These are phyloP conservation scores for Fusarium algeriense DNA, from an alignment of 2,329 filamentous ascomycete genomes.

Conservation along the genomic window DNA sequence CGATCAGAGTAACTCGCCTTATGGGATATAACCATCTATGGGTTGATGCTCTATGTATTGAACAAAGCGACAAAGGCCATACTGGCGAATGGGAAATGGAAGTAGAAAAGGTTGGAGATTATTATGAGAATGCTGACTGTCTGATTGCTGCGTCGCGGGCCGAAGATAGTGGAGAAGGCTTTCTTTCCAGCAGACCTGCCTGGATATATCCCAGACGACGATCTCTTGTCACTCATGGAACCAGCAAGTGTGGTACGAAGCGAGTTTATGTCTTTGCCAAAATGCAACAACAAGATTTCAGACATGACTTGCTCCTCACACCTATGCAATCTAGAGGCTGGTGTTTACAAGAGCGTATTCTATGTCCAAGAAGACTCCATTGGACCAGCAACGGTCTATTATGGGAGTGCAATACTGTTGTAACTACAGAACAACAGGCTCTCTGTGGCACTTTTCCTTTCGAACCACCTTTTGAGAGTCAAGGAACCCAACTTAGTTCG, in stretches of 20 bases:
- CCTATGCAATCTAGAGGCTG: not conserved
- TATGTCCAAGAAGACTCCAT: not conserved
- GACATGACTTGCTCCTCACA: not conserved
- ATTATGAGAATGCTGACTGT: not conserved
- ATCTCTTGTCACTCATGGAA: not conserved
- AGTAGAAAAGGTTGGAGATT: not conserved
- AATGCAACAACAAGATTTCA: not conserved
- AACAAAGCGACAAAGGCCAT: not conserved
- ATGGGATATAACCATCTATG: not conserved
- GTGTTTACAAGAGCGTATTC: conserved; percentile 5
- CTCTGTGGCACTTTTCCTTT: not conserved
- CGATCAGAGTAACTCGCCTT: not conserved
- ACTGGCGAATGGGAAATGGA: not conserved
- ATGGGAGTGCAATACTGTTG: not conserved
- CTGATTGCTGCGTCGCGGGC: not conserved
- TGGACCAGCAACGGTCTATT: conserved; percentile 1
- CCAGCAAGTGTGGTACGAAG: not conserved
- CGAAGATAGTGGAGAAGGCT: not conserved
- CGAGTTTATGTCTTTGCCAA: not conserved
- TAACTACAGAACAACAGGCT: not conserved
- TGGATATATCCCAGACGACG: not conserved
- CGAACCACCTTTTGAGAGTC: not conserved
- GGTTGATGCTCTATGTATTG: conserved; percentile 1
- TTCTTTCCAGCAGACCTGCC: not conserved
- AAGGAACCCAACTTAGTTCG: too few species aligned